Conservation (phyloP, 1,284 basidiomycete genomes). For the Cryptococcus amylolentus region DNA sequence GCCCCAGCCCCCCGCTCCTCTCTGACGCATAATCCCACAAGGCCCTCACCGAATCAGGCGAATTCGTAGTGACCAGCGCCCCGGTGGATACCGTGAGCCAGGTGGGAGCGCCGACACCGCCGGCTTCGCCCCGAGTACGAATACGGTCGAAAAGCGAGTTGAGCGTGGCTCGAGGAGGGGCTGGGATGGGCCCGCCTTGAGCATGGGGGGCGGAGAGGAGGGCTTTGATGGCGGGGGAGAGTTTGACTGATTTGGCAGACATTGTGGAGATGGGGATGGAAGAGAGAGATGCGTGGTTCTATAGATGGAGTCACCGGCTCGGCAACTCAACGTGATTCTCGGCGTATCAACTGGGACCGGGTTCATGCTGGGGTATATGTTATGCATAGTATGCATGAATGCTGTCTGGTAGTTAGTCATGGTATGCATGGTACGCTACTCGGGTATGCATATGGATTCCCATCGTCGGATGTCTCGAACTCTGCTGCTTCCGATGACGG, state of each 20-base stretch:
- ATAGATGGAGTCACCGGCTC: no score
- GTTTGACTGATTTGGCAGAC: conserved; percentile 21
- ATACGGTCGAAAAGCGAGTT: conserved; percentile 32
- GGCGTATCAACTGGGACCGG: no score
- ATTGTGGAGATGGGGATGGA: no score
- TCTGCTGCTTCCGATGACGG: no score
- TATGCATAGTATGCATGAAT: no score
- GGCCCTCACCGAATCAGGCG: conserved; percentile 36
- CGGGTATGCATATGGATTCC: no score
- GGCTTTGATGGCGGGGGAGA: conserved; percentile 41
- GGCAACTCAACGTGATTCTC: no score
- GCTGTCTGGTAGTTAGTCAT: no score
- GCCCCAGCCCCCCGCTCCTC: background rate
- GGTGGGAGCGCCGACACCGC: conserved; percentile 3
- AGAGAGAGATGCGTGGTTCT: no score
- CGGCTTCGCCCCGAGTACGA: conserved; percentile 7
- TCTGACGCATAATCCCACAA: conserved; percentile 35
- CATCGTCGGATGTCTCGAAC: no score
- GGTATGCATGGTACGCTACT: no score
- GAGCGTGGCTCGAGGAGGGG: conserved; percentile 20
- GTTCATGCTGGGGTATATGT: no score
- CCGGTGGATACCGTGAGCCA: conserved; percentile 44
- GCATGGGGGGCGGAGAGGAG: conserved; percentile 37
- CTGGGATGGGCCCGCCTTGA: conserved; percentile 29
- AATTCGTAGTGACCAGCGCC: conserved; percentile 44